Conservation (phyloP, 2,329 filamentous ascomycete genomes). For the Aspergillus novoparasiticus region DNA sequence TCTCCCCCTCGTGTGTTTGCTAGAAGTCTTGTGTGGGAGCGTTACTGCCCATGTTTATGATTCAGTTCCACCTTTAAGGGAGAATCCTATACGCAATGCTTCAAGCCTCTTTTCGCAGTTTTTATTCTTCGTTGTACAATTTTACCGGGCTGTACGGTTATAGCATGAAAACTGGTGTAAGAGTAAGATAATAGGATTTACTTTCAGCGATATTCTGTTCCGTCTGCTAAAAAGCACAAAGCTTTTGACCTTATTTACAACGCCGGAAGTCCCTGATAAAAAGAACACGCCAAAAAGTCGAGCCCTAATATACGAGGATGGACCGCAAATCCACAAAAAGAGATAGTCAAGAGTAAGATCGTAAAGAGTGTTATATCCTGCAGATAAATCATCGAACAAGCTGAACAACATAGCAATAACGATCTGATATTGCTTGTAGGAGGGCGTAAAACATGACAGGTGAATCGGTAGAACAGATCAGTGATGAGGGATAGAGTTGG, state of each 20-base stretch:
- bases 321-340: not conserved
- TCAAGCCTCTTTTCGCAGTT: not conserved
- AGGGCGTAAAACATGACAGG: slow-evolving; percentile 1
- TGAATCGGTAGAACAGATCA: not conserved
- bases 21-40: not conserved
- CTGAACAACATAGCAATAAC: not conserved
- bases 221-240: not conserved
- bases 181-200: slow-evolving; percentile 2
- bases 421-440: not conserved
- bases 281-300: slow-evolving; percentile 3
- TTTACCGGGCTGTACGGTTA: not conserved
- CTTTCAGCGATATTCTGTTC: slow-evolving; percentile 3
- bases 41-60: not conserved
- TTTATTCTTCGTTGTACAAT: not conserved
- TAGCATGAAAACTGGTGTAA: not conserved
- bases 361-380: slow-evolving; percentile 1
- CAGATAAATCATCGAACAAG: not conserved
- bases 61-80: not conserved
- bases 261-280: slow-evolving; percentile 7
- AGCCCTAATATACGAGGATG: not conserved
- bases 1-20: not conserved
- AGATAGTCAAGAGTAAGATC: not conserved
- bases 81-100: not conserved
- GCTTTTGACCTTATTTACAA: slow-evolving; percentile 9
- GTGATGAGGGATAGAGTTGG: not conserved